phyloP scores from a whole-genome alignment of 2,329 filamentous ascomycete species.

The Lizonia empirigonia region DNA sequence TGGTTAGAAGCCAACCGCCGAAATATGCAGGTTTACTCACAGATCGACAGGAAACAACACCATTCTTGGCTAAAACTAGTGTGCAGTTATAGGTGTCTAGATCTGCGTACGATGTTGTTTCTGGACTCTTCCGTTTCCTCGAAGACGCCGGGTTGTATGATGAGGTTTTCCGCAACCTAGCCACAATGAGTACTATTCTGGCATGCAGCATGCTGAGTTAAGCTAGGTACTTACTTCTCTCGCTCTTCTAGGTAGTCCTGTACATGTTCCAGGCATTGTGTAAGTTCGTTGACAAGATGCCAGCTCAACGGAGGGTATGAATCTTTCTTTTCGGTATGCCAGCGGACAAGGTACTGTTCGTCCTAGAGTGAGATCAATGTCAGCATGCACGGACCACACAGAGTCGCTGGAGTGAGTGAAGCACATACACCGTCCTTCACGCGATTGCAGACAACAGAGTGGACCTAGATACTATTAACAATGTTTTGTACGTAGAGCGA shows the following conservation, averaged over 20 bases:
- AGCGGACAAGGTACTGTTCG: constrained; percentile 53
- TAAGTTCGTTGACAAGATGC: constrained; percentile 52
- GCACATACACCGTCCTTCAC: constrained; percentile 30
- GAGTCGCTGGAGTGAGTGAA: not conserved
- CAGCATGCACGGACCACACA: constrained; percentile 26
- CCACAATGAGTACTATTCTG: constrained; percentile 5
- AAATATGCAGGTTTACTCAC: constrained; percentile 24
- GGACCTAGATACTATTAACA: constrained; percentile 21
- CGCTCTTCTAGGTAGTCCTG: constrained; percentile 51
- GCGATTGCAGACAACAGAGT: constrained; percentile 37
- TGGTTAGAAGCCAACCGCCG: not conserved
- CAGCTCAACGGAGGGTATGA: constrained; percentile 48
- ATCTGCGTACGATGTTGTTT: constrained; percentile 7
- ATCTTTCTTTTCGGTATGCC: constrained; percentile 32
- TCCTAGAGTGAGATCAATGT: constrained; percentile 36
- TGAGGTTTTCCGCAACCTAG: constrained; percentile 17
- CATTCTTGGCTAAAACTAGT: constrained; percentile 46
- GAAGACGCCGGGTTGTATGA: not conserved
- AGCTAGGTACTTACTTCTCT: constrained; percentile 30
- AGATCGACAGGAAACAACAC: constrained; percentile 43
- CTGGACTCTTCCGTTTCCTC: constrained; percentile 38
- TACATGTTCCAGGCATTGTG: constrained; percentile 46
- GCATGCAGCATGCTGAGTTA: not conserved
- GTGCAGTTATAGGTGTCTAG: constrained; percentile 50
- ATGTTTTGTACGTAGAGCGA: constrained; percentile 4